Evolutionary conservation across 2,329 filamentous ascomycete genomes (phyloP).

Genomic region (Botrytis medusae): DNA sequence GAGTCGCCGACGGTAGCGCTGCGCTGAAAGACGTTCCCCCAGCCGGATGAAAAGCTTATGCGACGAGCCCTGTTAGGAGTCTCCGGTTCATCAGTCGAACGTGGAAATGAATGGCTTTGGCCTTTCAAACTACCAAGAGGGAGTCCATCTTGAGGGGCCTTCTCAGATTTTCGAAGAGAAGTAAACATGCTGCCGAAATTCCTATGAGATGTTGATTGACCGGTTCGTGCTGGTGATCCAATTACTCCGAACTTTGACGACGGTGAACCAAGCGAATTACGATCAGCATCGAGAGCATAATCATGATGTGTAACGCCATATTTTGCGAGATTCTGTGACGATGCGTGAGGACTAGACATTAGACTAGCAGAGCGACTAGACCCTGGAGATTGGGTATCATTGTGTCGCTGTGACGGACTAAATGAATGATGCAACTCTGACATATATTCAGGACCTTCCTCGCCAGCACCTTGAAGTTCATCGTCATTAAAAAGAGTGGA

Average conservation of each 20-base stretch:
- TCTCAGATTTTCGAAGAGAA: conserved; percentile 59
- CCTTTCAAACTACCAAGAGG: conserved; percentile 68
- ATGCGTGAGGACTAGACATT: conserved; percentile 62
- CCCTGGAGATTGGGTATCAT: conserved; percentile 59
- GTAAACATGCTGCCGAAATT: conserved; percentile 56
- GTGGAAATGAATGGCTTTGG: conserved; percentile 77
- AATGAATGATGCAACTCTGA: conserved; percentile 42
- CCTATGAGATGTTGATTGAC: conserved; percentile 48
- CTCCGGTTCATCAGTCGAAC: conserved; percentile 57
- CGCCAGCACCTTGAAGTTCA: conserved; percentile 50
- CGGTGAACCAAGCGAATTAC: conserved; percentile 35
- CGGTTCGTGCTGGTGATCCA: conserved; percentile 32
- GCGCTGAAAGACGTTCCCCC: conserved; percentile 45
- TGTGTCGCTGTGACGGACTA: conserved; percentile 41
- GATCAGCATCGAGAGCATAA: conserved; percentile 33
- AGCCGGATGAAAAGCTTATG: conserved; percentile 57
- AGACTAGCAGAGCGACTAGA: conserved; percentile 57
- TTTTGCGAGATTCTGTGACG: conserved; percentile 58
- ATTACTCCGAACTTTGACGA: conserved; percentile 36
- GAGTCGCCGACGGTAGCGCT: conserved; percentile 31
- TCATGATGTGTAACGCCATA: conserved; percentile 41
- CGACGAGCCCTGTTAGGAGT: conserved; percentile 52
- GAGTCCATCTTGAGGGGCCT: conserved; percentile 55
- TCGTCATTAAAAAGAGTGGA: conserved; percentile 63
- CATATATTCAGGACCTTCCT: conserved; percentile 31